A percentile compares a stretch with the other conserved stretches of the same genome.
phyloP scores from a whole-genome alignment of 192 early-diverging fungal species.

The Gaertneriomyces sp. region DNA sequence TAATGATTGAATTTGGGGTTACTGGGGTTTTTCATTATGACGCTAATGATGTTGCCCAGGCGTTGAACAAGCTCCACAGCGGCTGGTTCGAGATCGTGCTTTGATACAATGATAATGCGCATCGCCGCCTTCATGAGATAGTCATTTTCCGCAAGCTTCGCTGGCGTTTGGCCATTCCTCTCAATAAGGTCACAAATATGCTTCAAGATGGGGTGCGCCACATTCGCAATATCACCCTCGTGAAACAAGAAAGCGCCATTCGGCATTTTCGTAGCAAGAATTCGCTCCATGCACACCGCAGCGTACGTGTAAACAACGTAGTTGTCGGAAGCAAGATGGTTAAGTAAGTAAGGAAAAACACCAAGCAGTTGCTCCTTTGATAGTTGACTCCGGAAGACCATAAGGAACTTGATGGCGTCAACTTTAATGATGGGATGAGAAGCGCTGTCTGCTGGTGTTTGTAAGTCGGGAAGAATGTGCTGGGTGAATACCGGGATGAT shows the following conservation, averaged over 20 bases:
- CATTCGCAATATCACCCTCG: conserved; percentile 66
- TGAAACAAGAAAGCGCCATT: conserved; percentile 49
- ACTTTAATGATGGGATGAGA: conserved; percentile 86
- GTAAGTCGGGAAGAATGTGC: conserved; percentile 82
- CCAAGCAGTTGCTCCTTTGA: conserved; percentile 71
- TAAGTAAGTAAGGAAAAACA: conserved; percentile 72
- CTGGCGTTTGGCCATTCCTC: conserved; percentile 66
- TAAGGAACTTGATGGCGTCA: conserved; percentile 91
- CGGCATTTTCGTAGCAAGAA: conserved; percentile 70
- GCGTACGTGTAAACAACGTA: conserved; percentile 90
- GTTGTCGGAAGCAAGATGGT: conserved; percentile 76
- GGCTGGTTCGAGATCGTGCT: conserved; percentile 68
- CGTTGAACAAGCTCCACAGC: conserved; percentile 69
- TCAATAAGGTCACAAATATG: conserved; percentile 77
- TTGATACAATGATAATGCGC: conserved; percentile 76
- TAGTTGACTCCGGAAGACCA: conserved; percentile 92
- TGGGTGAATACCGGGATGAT: conserved; percentile 77
- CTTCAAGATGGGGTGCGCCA: conserved; percentile 63
- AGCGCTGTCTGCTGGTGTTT: conserved; percentile 60
- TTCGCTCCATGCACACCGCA: conserved; percentile 84
- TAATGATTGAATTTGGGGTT: conserved; percentile 98
- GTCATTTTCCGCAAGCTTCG: conserved; percentile 95
- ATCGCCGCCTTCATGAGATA: conserved; percentile 90
- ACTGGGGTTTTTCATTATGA: conserved; percentile 90
- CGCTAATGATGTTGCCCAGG: conserved; percentile 72